These are phyloP conservation scores for Xylaria flabelliformis DNA, from an alignment of 495 filamentous ascomycete genomes.

Conservation along the genomic window DNA sequence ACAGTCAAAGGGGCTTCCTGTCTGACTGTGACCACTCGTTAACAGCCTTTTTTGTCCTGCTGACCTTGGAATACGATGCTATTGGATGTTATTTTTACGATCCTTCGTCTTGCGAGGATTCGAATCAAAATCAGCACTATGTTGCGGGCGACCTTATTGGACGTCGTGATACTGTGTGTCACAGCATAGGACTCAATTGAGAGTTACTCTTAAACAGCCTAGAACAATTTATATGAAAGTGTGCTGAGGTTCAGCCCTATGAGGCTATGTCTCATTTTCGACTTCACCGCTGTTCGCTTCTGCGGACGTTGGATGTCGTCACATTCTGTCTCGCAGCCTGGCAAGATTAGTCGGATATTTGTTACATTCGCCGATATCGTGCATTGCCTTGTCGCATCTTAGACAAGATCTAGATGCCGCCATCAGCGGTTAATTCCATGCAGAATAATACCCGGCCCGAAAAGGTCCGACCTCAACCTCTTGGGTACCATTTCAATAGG, in stretches of 20 bases:
- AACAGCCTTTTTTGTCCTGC: not conserved
- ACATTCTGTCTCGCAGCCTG: not conserved
- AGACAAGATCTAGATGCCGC: not conserved
- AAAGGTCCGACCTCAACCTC: not conserved
- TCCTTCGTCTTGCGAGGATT: not conserved
- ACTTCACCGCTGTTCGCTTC: slow-evolving; percentile 19
- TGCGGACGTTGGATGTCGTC: slow-evolving; percentile 24
- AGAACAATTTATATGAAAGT: not conserved
- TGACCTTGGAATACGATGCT: not conserved
- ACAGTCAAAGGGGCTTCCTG: not conserved
- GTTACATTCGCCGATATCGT: not conserved
- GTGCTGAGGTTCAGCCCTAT: slow-evolving; percentile 26
- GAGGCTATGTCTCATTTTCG: not conserved
- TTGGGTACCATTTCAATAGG: not conserved
- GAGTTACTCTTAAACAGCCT: too few species aligned
- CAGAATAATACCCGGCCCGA: not conserved
- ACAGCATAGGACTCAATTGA: not conserved
- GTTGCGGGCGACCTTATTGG: not conserved
- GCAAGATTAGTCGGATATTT: not conserved
- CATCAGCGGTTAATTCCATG: not conserved
- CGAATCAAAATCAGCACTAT: not conserved
- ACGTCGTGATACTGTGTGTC: not conserved
- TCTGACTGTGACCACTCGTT: not conserved
- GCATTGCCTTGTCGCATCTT: not conserved
- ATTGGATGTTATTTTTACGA: not conserved